These are phyloP conservation scores for Monosporascus ibericus DNA, from an alignment of 2,329 filamentous ascomycete species.

Conservation along the genomic window DNA sequence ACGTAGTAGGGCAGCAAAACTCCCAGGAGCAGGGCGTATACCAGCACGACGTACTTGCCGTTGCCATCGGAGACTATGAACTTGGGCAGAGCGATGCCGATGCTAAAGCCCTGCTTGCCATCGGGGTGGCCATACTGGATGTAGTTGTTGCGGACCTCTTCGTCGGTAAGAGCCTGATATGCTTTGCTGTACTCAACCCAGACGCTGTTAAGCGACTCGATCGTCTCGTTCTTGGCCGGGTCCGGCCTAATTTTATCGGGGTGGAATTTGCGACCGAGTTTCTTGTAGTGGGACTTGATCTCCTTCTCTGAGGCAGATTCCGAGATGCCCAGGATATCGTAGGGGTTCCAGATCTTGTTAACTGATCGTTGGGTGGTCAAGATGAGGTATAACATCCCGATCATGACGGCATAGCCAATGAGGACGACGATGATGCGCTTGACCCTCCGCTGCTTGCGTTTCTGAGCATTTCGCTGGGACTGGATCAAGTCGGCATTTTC, in stretches of 20 bases:
- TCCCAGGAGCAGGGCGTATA: constrained; percentile 84
- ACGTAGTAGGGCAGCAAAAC: constrained; percentile 89
- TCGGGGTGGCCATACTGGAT: constrained; percentile 94
- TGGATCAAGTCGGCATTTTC: constrained; percentile 80
- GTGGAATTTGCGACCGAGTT: constrained; percentile 78
- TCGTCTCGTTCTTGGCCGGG: constrained; percentile 78
- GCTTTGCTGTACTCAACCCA: constrained; percentile 97
- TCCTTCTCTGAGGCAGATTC: constrained; percentile 82
- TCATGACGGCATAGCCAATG: constrained; percentile 76
- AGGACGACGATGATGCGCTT: constrained; percentile 76
- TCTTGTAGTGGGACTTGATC: constrained; percentile 88
- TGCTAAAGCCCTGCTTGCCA: constrained; percentile 96
- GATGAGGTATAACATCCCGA: constrained; percentile 88
- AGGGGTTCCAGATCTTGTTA: constrained; percentile 90
- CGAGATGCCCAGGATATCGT: constrained; percentile 83
- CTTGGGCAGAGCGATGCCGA: constrained; percentile 90
- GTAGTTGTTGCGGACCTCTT: constrained; percentile 95
- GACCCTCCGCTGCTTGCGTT: constrained; percentile 80
- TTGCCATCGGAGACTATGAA: constrained; percentile 90
- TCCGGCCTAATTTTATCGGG: constrained; percentile 90
- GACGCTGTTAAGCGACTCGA: constrained; percentile 74
- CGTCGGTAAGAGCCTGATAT: constrained; percentile 95
- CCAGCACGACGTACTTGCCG: constrained; percentile 87
- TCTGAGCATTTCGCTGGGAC: constrained; percentile 75
- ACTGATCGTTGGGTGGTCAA: constrained; percentile 64